Evolutionary conservation across 768 basidiomycete species (phyloP), one percentile per base, ranked within the genome.

Genomic region (Trametes elegans): DNA sequence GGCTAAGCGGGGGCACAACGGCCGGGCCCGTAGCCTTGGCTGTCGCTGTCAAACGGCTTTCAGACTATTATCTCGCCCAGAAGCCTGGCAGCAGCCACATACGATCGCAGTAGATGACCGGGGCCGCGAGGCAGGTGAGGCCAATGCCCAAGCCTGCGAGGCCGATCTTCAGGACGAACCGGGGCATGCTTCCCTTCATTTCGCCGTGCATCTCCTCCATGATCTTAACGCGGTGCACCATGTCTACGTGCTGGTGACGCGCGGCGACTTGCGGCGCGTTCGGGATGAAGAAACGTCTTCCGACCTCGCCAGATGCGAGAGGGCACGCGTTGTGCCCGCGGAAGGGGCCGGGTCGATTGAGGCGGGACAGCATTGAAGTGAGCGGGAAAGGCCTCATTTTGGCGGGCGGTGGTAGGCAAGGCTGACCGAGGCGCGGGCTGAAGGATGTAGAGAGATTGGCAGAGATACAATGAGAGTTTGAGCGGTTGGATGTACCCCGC

Each of bases 31-130:
- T 43, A 38, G 45, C 42, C 11, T 53, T 49, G n/a, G 57, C 32
- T 19, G 34, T 44, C 13, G 57, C 52, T 59, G 21, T 23, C 18
- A 26, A 39, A 6, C 27, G 4, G 14, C 5, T 2, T 27, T 18
- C 7, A 19, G 32, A 13, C 3, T 23, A 32, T 23, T n/a, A n/a
- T n/a, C n/a, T n/a, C n/a, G n/a, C n/a, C n/a, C n/a, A 21, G 10
- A 10, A 9, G 31, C 21, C 7, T n/a, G 18, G 31, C 7, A 23
- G 10, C 7, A 9, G 13, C 29, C 2, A 69, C 74, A 61, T 62
- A 81, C 84, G 73, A 64, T 88, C 85, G 62, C 84, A 85, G 53
- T 78, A 69, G 19, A 82, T 68, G 28, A 65, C 64, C 4, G 73
- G 68, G 34, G 66, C 68, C 2, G 67, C 59, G 36, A 73, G 67